Base-by-base conservation (phyloP, 2,329 filamentous ascomycete species). In the Fusarium caatingaense region DNA sequence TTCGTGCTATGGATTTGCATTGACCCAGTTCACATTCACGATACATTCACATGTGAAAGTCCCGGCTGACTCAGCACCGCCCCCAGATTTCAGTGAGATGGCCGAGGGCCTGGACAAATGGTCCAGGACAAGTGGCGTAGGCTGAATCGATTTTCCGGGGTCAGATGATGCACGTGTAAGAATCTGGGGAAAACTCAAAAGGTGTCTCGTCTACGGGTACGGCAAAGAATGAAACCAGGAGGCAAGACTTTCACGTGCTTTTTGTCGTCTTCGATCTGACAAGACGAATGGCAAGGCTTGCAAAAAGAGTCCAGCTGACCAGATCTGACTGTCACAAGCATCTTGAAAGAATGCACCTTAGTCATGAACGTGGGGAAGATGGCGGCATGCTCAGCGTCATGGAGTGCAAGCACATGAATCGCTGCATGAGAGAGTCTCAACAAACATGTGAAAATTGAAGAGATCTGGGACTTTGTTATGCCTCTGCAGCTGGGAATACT, bases 111-210 rank as follows among this genome's bases (percentile, higher is more conserved):
- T 70, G 30, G 63, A 48, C 55, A 56, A 66, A 61, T 55, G 47
- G 42, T 10, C 12, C 10, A 18, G 37, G 23, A 54, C 18, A 30
- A 60, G 68, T 71, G 68, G 68, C 68, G 64, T 56, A 68, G 59
- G 66, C 61, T 66, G 56, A 67, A 57, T 46, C 66, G 34, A 37
- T 58, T 63, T 56, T 57, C 53, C 16, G 54, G 67, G 67, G 64
- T 71, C 68, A 71, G 55, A 71, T 71, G 68, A 71, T 71, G 54
- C 64, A 71, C 45, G 47, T 71, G 68, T 56, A 56, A 56, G 60
- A 71, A 71, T 71, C 64, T 28, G 68, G 68, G 68, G 68, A 71
- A 70, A 66, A 68, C 58, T 64, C 60, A 71, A 71, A 71, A 71
- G 51, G 23, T 56, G 44, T 65, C 60, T 57, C 46, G 46, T 28